Base-by-base conservation (phyloP, 2,329 filamentous ascomycete species). In the Colletotrichum shisoi region DNA sequence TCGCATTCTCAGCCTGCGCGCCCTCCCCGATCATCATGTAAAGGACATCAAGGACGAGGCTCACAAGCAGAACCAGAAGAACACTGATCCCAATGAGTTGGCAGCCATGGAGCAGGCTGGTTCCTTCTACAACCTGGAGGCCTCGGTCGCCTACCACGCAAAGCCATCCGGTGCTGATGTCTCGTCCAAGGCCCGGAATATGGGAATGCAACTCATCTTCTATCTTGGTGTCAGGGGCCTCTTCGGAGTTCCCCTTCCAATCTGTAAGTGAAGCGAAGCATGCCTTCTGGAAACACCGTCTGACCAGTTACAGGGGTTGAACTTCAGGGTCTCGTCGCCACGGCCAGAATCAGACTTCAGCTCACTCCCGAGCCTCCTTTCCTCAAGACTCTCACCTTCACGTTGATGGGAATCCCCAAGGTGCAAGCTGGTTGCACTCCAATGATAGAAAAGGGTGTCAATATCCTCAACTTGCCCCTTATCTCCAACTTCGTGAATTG, bases 401-500 rank as follows among this genome's bases (percentile, higher is more conserved):
- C 94, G 0, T 83, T 99, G 3, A 97, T 98, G 91, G 95, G 95
- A 0, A 81, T 95, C 4, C 95, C 95, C 13, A 93, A 96, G 73
- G 90, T 98, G 4, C 86, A 91, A 73, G 94, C 94, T 17, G 92
- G 93, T 1, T 98, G 94, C 74, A 90, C 93, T 15, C 95, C 95
- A 0, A 95, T 98, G 90, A 78, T 97, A n/a, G 88, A 95, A 75
- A 90, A 88, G 71, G 94, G 93, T 2, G 89, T 96, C 68, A 98
- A 98, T 72, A 88, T 98, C 52, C 82, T 98, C 31, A 97, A 98
- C 72, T 81, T 98, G 11, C 94, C 94, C 0, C 78, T 98, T 44
- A 97, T 98, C 72, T 96, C 92, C 15, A 96, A 96, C 73, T 98
- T 99, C 75, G 94, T 97, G 78, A 97, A 97, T 78, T 97, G 94